Percentiles rank a stretch among this genome's conserved stretches.
These are phyloP conservation scores for Tricladium varicosporioides DNA, from an alignment of 2,329 filamentous ascomycete species.

Conservation along the genomic window DNA sequence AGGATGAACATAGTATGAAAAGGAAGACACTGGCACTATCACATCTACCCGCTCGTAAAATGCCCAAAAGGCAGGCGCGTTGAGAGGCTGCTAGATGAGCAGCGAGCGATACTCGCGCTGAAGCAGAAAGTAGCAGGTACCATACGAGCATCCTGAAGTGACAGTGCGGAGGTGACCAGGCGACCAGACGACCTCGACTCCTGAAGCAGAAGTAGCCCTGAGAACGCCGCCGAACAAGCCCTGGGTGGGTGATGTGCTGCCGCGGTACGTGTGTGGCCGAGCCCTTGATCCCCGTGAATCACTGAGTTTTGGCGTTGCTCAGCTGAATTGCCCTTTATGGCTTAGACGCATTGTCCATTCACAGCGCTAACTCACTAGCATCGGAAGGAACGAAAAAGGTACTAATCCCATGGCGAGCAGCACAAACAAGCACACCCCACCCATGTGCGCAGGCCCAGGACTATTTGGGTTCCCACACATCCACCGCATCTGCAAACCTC, in stretches of 20 bases:
- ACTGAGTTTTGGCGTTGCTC: too few relatives aligned
- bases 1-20: not conserved
- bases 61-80: not conserved
- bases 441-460: not conserved
- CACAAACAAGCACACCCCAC: not conserved
- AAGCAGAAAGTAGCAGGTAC: not conserved
- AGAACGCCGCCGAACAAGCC: not conserved
- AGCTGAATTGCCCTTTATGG: not conserved
- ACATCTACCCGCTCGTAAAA: not conserved
- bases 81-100: too few relatives aligned
- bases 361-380: not conserved
- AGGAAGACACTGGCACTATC: not conserved
- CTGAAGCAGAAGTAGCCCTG: not conserved
- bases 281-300: too few relatives aligned
- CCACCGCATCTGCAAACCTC: slow-evolving; percentile 1
- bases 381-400: not conserved
- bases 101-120: not conserved
- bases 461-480: slow-evolving; percentile 1
- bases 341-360: not conserved
- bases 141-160: not conserved
- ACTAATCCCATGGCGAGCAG: not conserved
- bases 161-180: not conserved
- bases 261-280: not conserved
- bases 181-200: not conserved
- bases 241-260: not conserved